These are phyloP conservation scores for Phyllosticta citribraziliensis DNA, from an alignment of 2,329 filamentous ascomycete species.

Conservation along the genomic window DNA sequence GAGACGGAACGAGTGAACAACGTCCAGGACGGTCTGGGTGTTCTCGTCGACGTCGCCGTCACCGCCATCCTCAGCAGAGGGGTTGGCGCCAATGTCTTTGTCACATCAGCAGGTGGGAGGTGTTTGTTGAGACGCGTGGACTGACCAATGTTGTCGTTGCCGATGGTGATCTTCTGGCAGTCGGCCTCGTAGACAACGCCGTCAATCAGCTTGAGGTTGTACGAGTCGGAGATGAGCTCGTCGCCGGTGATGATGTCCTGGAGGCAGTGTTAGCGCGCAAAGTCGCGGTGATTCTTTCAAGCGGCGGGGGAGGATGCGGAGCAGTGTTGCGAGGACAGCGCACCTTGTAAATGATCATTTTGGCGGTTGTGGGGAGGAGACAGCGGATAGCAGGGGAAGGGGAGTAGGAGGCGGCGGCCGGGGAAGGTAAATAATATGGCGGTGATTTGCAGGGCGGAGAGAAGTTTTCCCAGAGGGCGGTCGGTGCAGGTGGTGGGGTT, in stretches of 20 bases:
- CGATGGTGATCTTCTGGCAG: slow-evolving; percentile 80
- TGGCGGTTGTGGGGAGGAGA: slow-evolving; percentile 20
- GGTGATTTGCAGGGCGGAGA: slow-evolving; percentile 7
- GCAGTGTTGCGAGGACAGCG: slow-evolving; percentile 20
- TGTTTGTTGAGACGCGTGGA: slow-evolving; percentile 16
- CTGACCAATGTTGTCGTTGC: slow-evolving; percentile 62
- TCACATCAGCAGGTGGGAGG: slow-evolving; percentile 12
- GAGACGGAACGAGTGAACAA: slow-evolving; percentile 86
- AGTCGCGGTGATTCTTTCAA: slow-evolving; percentile 9
- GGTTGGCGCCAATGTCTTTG: slow-evolving; percentile 84
- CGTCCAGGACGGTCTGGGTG: slow-evolving; percentile 74
- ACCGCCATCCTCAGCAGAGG: slow-evolving; percentile 82
- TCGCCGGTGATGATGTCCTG: slow-evolving; percentile 85
- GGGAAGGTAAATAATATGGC: not conserved
- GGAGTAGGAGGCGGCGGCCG: slow-evolving; percentile 6
- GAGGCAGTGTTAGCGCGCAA: slow-evolving; percentile 13
- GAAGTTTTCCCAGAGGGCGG: slow-evolving; percentile 2
- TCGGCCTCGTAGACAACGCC: slow-evolving; percentile 80
- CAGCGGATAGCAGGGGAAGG: slow-evolving; percentile 7
- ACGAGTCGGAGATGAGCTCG: slow-evolving; percentile 96
- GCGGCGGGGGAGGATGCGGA: slow-evolving; percentile 16
- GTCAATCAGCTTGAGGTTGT: slow-evolving; percentile 70
- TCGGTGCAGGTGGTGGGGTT: slow-evolving; percentile 11
- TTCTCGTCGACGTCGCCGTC: slow-evolving; percentile 62
- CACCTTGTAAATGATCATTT: slow-evolving; percentile 52